A percentile compares a stretch with the other conserved stretches of the same genome.
Evolutionary conservation across 129 eudicot genomes (phyloP).

Genomic region (Artemisia argyi): DNA sequence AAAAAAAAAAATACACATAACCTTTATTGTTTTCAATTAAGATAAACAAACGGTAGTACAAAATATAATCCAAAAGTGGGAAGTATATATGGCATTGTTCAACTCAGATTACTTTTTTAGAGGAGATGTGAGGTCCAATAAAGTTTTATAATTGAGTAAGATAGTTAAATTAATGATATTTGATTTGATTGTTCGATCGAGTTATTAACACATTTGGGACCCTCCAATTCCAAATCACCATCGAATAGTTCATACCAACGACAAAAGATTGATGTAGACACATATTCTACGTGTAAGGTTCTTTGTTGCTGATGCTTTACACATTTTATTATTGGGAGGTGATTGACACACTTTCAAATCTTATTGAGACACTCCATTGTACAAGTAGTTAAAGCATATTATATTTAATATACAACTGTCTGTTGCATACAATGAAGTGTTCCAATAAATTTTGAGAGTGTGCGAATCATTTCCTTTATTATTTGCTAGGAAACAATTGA

Average conservation of each 20-base stretch:
- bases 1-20: too few species aligned
- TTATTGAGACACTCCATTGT: too few species aligned
- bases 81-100: slow-evolving; percentile 10
- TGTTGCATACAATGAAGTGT: too few species aligned
- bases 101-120: neutral
- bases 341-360: too few species aligned
- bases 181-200: slow-evolving; percentile 31
- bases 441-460: too few species aligned
- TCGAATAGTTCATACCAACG: slow-evolving; percentile 32
- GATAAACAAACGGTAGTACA: too few species aligned
- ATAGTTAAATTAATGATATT: slow-evolving; percentile 29
- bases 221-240: slow-evolving; percentile 28
- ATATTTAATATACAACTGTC: too few species aligned
- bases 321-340: slow-evolving; percentile 5
- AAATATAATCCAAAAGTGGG: slow-evolving; percentile 4
- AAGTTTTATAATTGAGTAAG: slow-evolving; percentile 30
- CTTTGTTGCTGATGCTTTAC: slow-evolving; percentile 8
- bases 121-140: slow-evolving; percentile 28
- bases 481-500: too few species aligned
- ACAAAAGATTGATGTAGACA: slow-evolving; percentile 27
- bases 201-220: slow-evolving; percentile 23
- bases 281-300: slow-evolving; percentile 32
- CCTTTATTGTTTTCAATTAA: too few species aligned
- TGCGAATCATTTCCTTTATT: too few species aligned
- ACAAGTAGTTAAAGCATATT: too few species aligned